phyloP scores from a whole-genome alignment of 1,284 basidiomycete species.

The Ustilago nuda region DNA sequence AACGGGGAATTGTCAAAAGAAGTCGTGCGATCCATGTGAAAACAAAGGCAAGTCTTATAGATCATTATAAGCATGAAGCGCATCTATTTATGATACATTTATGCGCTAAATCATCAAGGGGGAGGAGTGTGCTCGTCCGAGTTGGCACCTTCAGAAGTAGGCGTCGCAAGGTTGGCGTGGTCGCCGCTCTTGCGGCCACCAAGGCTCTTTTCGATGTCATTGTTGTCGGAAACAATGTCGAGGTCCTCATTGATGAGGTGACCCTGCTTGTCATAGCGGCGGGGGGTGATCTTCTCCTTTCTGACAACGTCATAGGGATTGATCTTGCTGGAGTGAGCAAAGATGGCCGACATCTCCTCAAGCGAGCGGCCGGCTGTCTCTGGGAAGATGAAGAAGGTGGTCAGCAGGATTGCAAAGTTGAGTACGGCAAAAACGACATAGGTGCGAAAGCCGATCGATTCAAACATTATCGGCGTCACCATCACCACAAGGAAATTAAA shows the following conservation, averaged over 20 bases:
- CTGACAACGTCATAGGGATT: slow-evolving; percentile 65
- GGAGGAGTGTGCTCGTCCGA: slow-evolving; percentile 31
- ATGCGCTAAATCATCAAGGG: slow-evolving; percentile 7
- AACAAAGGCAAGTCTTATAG: background rate
- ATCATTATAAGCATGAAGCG: slow-evolving; percentile 13
- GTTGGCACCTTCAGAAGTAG: slow-evolving; percentile 27
- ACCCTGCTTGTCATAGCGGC: slow-evolving; percentile 63
- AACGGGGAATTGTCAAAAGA: background rate
- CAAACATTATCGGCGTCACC: slow-evolving; percentile 57
- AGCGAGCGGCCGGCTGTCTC: slow-evolving; percentile 63
- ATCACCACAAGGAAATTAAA: slow-evolving; percentile 67
- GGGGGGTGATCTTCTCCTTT: slow-evolving; percentile 55
- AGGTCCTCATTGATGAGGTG: slow-evolving; percentile 52
- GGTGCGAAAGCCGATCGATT: slow-evolving; percentile 47
- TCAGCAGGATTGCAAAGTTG: slow-evolving; percentile 54
- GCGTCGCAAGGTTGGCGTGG: slow-evolving; percentile 33
- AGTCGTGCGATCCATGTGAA: slow-evolving; percentile 4
- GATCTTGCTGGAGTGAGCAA: slow-evolving; percentile 56
- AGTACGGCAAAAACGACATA: slow-evolving; percentile 57
- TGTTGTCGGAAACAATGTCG: slow-evolving; percentile 39
- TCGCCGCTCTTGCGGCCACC: slow-evolving; percentile 20
- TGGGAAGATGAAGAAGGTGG: slow-evolving; percentile 61
- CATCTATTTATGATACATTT: background rate
- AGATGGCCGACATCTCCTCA: slow-evolving; percentile 65
- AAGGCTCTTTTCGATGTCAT: slow-evolving; percentile 40